Conservation (phyloP, 208 protist species). For the Acanthamoeba royreba region DNA sequence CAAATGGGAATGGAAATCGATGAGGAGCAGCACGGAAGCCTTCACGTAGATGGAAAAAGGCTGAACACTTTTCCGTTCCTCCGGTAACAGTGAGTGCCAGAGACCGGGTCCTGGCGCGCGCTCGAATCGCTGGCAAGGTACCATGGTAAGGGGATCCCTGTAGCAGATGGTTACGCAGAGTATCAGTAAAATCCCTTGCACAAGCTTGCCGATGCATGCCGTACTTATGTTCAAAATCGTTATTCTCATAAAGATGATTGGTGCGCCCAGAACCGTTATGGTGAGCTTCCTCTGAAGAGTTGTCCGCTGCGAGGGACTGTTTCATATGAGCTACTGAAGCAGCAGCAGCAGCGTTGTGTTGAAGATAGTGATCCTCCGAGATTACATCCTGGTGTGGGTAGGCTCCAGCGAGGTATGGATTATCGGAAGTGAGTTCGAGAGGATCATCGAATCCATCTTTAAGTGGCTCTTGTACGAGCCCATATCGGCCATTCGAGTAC, state of each 20-base stretch:
- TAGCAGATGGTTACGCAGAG: neutral
- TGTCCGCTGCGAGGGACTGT: neutral
- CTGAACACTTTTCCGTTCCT: neutral
- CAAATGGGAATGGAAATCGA: constrained; percentile 38
- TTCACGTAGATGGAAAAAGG: constrained; percentile 21
- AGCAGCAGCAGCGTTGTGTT: neutral
- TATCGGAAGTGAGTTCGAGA: neutral
- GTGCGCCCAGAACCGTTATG: neutral
- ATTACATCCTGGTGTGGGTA: neutral
- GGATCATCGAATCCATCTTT: constrained; percentile 20
- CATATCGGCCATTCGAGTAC: constrained; percentile 17
- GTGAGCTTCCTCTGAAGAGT: neutral
- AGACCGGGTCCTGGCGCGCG: neutral
- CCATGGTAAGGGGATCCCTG: constrained; percentile 40
- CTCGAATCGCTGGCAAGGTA: constrained; percentile 10
- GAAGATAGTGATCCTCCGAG: neutral
- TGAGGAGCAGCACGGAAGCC: constrained; percentile 15
- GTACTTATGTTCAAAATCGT: neutral
- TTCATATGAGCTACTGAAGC: neutral
- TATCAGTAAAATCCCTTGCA: no score
- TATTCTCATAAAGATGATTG: neutral
- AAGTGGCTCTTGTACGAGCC: constrained; percentile 14
- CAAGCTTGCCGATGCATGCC: no score
- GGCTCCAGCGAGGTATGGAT: neutral
- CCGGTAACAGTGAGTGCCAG: neutral